Evolutionary conservation across 768 basidiomycete genomes (phyloP).

Genomic region (Fomitopsis pulvina): DNA sequence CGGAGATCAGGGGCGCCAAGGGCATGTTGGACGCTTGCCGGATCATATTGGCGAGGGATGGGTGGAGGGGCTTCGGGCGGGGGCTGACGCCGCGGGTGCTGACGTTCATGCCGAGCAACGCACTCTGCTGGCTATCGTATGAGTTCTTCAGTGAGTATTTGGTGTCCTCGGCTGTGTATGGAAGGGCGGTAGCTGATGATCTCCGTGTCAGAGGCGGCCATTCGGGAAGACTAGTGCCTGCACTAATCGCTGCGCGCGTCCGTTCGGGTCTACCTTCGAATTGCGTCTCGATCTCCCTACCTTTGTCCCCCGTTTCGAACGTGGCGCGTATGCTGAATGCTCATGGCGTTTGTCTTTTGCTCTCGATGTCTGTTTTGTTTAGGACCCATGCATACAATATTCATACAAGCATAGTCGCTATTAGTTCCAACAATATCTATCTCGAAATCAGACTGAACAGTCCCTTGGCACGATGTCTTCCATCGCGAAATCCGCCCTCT

Average conservation of each 20-base stretch:
- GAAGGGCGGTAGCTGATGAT: neutral
- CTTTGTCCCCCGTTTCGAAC: no score
- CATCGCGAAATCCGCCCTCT: no score
- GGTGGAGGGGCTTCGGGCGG: constrained; percentile 76
- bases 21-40: constrained; percentile 86
- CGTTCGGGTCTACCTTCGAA: neutral
- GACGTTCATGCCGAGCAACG: constrained; percentile 95
- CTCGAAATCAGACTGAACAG: no score
- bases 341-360: no score
- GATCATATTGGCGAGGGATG: constrained; percentile 85
- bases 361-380: no score
- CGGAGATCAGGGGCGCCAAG: constrained; percentile 73
- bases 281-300: no score
- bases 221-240: constrained; percentile 15
- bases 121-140: constrained; percentile 95
- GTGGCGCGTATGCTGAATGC: no score
- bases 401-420: no score
- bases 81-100: constrained; percentile 89
- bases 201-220: constrained; percentile 20
- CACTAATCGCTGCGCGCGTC: no score
- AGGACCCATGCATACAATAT: no score
- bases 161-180: neutral
- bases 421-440: no score
- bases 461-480: no score
- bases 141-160: constrained; percentile 93